A percentile compares a stretch with the other conserved stretches of the same genome.
Conservation (phyloP, 257 asterid genomes). For the Fraxinus cuspidata region DNA sequence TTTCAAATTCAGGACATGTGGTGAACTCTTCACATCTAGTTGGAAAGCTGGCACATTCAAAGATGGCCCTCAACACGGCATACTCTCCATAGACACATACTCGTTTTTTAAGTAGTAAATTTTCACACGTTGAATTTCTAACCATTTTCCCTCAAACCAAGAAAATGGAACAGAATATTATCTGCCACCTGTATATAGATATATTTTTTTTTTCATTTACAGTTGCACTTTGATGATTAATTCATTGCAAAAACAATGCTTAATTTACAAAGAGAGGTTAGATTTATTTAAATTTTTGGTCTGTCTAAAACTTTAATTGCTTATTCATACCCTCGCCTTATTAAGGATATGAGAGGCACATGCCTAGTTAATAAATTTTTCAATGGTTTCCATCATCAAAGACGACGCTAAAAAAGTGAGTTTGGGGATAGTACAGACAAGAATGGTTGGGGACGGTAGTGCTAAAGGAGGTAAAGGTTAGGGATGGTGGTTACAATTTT, state of each 20-base stretch:
- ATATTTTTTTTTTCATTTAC: too few relatives aligned
- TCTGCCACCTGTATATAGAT: not conserved
- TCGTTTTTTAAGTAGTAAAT: not conserved
- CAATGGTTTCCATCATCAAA: not conserved
- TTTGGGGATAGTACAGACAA: too few relatives aligned
- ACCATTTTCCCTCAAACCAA: not conserved
- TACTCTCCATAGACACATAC: not conserved
- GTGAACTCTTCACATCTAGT: not conserved
- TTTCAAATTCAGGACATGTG: not conserved
- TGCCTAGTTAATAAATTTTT: not conserved
- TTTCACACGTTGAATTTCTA: not conserved
- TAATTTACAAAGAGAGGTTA: not conserved
- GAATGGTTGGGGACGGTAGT: too few relatives aligned
- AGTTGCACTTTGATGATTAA: not conserved
- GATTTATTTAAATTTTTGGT: not conserved
- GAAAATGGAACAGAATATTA: not conserved
- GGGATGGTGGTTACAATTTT: too few relatives aligned
- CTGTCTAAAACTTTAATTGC: not conserved
- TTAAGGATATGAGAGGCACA: not conserved
- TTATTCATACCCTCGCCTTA: not conserved
- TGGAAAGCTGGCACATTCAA: not conserved
- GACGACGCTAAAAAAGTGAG: too few relatives aligned
- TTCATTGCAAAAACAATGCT: not conserved
- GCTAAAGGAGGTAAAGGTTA: too few relatives aligned
- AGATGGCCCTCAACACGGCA: not conserved